Percentiles rank a stretch among this genome's conserved stretches.
Evolutionary conservation across 106 monocot species (phyloP).

Genomic region (Phalaenopsis aphrodite): DNA sequence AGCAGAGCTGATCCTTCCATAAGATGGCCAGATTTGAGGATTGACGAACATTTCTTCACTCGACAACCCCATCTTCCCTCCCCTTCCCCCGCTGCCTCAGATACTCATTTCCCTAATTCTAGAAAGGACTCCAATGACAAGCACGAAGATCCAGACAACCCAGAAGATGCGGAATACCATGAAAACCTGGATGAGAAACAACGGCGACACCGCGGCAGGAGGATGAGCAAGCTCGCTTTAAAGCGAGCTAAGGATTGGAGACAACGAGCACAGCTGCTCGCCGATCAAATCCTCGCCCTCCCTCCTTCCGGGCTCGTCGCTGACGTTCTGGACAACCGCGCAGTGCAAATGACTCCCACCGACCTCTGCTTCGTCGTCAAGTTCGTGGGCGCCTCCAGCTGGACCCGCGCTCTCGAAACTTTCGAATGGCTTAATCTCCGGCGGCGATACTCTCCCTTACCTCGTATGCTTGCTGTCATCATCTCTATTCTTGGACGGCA

Average conservation of each 20-base stretch:
- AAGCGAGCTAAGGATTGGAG: slow-evolving; percentile 93
- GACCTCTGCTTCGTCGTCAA: slow-evolving; percentile 73
- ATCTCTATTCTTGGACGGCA: slow-evolving; percentile 70
- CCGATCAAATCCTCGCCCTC: slow-evolving; percentile 64
- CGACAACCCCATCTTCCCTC: slow-evolving; percentile 13
- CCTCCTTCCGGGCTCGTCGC: slow-evolving; percentile 44
- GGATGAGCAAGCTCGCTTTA: slow-evolving; percentile 80
- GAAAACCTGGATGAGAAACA: slow-evolving; percentile 32
- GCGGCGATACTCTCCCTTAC: slow-evolving; percentile 47
- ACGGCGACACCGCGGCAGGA: slow-evolving; percentile 49
- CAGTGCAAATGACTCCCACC: slow-evolving; percentile 70
- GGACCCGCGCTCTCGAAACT: slow-evolving; percentile 82
- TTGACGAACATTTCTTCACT: slow-evolving; percentile 19
- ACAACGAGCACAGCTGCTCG: slow-evolving; percentile 46
- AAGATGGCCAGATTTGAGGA: slow-evolving; percentile 71
- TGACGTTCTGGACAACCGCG: slow-evolving; percentile 55
- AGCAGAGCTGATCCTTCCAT: slow-evolving; percentile 57
- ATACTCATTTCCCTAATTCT: background rate
- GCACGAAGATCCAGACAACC: background rate
- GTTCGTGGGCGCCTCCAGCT: slow-evolving; percentile 51
- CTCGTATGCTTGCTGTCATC: slow-evolving; percentile 53
- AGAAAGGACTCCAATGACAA: background rate
- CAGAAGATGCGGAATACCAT: background rate
- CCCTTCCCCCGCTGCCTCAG: slow-evolving; percentile 7
- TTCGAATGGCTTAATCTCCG: slow-evolving; percentile 81